Conservation (phyloP, 2,329 filamentous ascomycete genomes). For the Hysterium pulicare region DNA sequence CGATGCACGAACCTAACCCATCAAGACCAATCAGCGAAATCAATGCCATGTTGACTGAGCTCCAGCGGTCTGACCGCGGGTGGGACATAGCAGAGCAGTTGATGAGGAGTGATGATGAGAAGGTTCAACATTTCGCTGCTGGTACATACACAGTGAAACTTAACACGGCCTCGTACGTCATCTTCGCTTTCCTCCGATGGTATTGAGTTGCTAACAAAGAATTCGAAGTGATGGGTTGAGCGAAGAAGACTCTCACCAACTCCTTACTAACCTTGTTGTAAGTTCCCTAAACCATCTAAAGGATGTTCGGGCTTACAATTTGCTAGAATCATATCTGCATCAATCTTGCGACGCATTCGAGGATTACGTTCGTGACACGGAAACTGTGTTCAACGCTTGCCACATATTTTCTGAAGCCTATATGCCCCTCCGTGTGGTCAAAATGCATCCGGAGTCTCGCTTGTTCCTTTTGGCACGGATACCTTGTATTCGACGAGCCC, state of each 20-base stretch:
- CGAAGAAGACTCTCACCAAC: conserved; percentile 32
- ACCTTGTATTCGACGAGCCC: conserved; percentile 47
- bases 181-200: neutral
- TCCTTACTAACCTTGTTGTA: conserved; percentile 34
- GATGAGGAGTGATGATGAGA: conserved; percentile 64
- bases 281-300: no score
- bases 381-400: conserved; percentile 77
- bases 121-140: conserved; percentile 87
- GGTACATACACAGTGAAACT: conserved; percentile 92
- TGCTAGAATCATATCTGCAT: conserved; percentile 18
- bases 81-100: conserved; percentile 83
- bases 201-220: conserved; percentile 6
- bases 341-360: conserved; percentile 28
- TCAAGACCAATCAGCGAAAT: conserved; percentile 49
- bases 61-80: conserved; percentile 76
- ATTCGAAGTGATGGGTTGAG: conserved; percentile 23
- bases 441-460: conserved; percentile 62
- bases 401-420: conserved; percentile 71
- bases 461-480: conserved; percentile 53
- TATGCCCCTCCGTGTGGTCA: conserved; percentile 58
- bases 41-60: conserved; percentile 71
- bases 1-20: conserved; percentile 49
- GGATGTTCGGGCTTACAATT: no score
- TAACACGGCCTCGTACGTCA: conserved; percentile 78
- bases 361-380: conserved; percentile 60